Percentiles rank a stretch among this genome's conserved stretches.
These are phyloP conservation scores for Ambrosia trifida DNA, from an alignment of 129 eudicot genomes.

Conservation along the genomic window DNA sequence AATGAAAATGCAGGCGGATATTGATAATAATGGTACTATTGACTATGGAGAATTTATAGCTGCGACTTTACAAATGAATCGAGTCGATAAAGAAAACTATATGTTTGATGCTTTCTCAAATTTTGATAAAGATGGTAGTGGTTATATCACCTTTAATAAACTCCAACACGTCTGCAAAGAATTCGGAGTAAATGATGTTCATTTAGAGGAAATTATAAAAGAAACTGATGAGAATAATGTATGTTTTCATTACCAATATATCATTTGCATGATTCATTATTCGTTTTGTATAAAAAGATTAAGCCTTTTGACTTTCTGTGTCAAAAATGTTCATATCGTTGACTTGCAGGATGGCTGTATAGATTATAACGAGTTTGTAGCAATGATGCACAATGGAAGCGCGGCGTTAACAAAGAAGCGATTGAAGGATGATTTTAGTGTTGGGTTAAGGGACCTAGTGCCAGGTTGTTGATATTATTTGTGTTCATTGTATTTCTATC, in stretches of 20 bases:
- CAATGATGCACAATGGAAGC: slow-evolving; percentile 70
- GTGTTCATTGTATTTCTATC: not conserved
- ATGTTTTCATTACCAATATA: slow-evolving; percentile 16
- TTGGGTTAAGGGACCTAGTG: slow-evolving; percentile 31
- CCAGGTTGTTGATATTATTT: slow-evolving; percentile 31
- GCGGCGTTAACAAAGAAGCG: slow-evolving; percentile 38
- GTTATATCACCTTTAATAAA: slow-evolving; percentile 75
- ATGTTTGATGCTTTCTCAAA: slow-evolving; percentile 61
- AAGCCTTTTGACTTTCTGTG: not conserved
- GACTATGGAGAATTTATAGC: slow-evolving; percentile 78
- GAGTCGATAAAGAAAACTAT: slow-evolving; percentile 61
- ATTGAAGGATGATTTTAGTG: slow-evolving; percentile 37
- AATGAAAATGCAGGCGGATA: slow-evolving; percentile 59
- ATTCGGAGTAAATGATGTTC: slow-evolving; percentile 49
- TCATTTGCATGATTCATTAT: not conserved
- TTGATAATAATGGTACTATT: slow-evolving; percentile 67
- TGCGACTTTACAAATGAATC: slow-evolving; percentile 65
- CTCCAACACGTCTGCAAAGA: slow-evolving; percentile 72
- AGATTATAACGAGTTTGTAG: slow-evolving; percentile 70
- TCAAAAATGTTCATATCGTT: not conserved
- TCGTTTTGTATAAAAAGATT: not conserved
- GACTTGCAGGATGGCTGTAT: slow-evolving; percentile 75
- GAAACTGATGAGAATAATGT: slow-evolving; percentile 66
- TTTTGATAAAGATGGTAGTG: slow-evolving; percentile 80
- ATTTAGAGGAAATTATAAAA: slow-evolving; percentile 54